phyloP scores from a whole-genome alignment of 1,284 basidiomycete species.

The Papiliotrema fonsecae region DNA sequence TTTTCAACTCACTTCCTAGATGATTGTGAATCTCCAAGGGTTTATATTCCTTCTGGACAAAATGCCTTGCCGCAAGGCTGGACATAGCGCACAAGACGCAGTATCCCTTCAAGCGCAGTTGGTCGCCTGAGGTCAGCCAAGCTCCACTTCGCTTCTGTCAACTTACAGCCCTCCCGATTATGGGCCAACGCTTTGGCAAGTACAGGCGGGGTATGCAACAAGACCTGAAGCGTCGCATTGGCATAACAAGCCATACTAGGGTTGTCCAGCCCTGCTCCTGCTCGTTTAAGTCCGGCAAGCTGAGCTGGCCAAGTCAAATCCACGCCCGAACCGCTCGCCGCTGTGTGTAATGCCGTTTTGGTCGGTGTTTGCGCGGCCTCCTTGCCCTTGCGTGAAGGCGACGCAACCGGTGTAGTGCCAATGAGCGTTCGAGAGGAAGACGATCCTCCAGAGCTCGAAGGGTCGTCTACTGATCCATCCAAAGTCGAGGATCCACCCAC shows the following conservation, averaged over 20 bases:
- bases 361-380: no score
- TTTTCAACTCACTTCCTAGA: conserved; percentile 58
- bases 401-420: neutral
- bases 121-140: conserved; percentile 53
- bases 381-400: conserved; percentile 8
- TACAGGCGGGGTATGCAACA: conserved; percentile 89
- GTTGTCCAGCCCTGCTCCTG: conserved; percentile 67
- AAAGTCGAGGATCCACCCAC: no score
- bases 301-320: conserved; percentile 30
- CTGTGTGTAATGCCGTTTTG: no score
- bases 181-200: conserved; percentile 65
- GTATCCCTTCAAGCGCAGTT: conserved; percentile 50
- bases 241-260: conserved; percentile 96
- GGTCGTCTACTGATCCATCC: neutral
- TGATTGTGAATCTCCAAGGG: conserved; percentile 62
- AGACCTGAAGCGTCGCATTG: conserved; percentile 90
- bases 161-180: conserved; percentile 52
- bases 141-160: conserved; percentile 10
- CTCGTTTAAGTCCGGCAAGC: conserved; percentile 11
- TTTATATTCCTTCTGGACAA: conserved; percentile 40
- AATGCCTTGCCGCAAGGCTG: conserved; percentile 44
- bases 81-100: conserved; percentile 72
- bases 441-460: neutral
- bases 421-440: neutral
- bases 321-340: conserved; percentile 11